A percentile compares a stretch with the other conserved stretches of the same genome.
Evolutionary conservation across 257 asterid species (phyloP).

Genomic region (Mitragyna speciosa): DNA sequence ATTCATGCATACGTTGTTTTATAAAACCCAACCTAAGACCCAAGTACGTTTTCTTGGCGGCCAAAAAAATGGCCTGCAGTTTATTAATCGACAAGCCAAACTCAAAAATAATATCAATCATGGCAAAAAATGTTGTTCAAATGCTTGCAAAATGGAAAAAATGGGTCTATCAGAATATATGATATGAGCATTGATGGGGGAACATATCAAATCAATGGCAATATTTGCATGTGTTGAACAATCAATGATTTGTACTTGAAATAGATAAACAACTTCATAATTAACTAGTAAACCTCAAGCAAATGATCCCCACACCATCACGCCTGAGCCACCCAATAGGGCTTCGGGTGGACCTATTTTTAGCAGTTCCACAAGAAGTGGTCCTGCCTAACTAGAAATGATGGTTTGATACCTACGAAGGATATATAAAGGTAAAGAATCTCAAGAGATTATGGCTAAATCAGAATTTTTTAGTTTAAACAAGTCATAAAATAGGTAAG

Average conservation of each 20-base stretch:
- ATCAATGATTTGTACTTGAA: constrained; percentile 24
- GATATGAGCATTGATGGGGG: not conserved
- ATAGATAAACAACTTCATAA: constrained; percentile 22
- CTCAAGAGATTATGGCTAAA: constrained; percentile 30
- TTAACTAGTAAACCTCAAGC: constrained; percentile 17
- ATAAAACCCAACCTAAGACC: not conserved
- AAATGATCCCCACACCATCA: constrained; percentile 33
- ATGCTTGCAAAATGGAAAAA: not conserved
- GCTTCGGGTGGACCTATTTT: constrained; percentile 24
- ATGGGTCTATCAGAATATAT: not conserved
- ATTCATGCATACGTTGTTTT: not conserved
- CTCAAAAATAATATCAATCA: not conserved
- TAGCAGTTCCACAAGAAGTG: constrained; percentile 19
- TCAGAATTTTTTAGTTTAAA: not conserved
- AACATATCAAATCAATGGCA: not conserved
- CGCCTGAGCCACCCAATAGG: constrained; percentile 39
- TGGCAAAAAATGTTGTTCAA: not conserved
- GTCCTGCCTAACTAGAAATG: constrained; percentile 38
- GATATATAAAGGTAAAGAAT: constrained; percentile 19
- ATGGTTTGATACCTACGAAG: constrained; percentile 28
- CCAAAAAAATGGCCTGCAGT: not conserved
- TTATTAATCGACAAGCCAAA: not conserved
- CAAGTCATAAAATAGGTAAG: not conserved
- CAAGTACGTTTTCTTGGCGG: no score
- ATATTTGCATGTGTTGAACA: constrained; percentile 27